Base-by-base conservation (phyloP, 164 flowering plant genomes). In the Vitis labrusca region DNA sequence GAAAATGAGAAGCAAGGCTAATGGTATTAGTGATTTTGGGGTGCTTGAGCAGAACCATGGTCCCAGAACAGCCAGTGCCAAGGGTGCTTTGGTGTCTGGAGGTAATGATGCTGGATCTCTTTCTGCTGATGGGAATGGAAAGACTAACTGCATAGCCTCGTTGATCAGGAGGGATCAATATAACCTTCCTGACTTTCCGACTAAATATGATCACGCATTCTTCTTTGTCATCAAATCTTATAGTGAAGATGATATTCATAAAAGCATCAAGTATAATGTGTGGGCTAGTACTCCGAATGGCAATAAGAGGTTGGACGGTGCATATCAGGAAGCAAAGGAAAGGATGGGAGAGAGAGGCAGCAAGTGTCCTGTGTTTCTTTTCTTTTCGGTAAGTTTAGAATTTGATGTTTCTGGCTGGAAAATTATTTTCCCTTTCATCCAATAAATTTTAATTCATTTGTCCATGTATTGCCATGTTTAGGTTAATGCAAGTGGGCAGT, bases 401-500 rank as follows among this genome's bases (percentile, higher is more conserved):
- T 64, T 10, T 14, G 5, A 13, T 16, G 44, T 6, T 37, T 23
- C 27, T 3, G 44, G 44, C 6, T 37, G 7, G 44, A 37, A 37
- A 37, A 37, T 37, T 37, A 37, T 37, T 37, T 37, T 37, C 44
- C 44, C 7, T 37, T 37, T 37, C 44, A 37, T 37, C 44, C 44
- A 37, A 3, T 6, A 37, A 6, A 6, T 6, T 37, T 37, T 3
- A 37, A 37, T 37, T 23, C 44, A 37, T 37, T 6, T 37, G 5
- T 49, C 10, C 1, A 9, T 59, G 30, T 16, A 59, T 16, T 66
- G 50, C 54, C 32, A 73, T 66, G 32, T 77, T 52, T 66, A 92
- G 97, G 97, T 92, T 13, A 92, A 92, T 84, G 86, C 91, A 44
- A 92, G 97, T 76, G 97, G 97, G 29, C 93, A 90, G 74, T 92